Evolutionary conservation across 2,329 filamentous ascomycete genomes (phyloP).

Genomic region (Diaporthe humulicola): DNA sequence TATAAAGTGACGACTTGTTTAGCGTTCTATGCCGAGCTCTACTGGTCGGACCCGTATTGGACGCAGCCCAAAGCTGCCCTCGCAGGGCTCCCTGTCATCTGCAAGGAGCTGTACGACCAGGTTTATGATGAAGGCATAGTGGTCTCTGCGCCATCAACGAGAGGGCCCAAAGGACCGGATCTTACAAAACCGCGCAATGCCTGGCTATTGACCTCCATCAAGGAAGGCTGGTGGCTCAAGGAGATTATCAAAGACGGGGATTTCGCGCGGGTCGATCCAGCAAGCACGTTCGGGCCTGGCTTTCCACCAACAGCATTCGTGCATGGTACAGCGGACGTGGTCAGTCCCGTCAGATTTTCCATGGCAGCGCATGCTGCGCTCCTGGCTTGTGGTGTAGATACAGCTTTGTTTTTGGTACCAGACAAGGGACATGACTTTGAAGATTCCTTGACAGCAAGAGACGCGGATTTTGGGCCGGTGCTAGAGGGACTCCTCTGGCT

Average conservation of each 20-base stretch:
- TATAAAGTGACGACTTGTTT: neutral
- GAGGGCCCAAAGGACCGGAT: neutral
- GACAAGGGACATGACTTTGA: neutral
- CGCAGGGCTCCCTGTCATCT: neutral
- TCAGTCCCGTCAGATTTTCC: neutral
- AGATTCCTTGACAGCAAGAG: neutral
- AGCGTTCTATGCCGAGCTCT: neutral
- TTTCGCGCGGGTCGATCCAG: neutral
- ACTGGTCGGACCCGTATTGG: neutral
- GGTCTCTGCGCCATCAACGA: neutral
- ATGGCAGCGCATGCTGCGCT: neutral
- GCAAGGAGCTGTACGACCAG: neutral
- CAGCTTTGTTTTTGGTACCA: neutral
- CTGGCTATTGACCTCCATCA: neutral
- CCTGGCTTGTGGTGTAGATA: neutral
- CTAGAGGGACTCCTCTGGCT: neutral
- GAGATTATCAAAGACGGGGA: neutral
- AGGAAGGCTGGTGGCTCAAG: neutral
- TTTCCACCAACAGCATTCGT: neutral
- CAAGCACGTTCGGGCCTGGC: neutral
- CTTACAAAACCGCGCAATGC: neutral
- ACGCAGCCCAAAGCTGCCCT: neutral
- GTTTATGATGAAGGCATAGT: neutral
- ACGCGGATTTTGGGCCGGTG: neutral
- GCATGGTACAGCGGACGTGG: neutral